These are phyloP conservation scores for Fusarium tjaetaba DNA, from an alignment of 2,329 filamentous ascomycete genomes.

Conservation along the genomic window DNA sequence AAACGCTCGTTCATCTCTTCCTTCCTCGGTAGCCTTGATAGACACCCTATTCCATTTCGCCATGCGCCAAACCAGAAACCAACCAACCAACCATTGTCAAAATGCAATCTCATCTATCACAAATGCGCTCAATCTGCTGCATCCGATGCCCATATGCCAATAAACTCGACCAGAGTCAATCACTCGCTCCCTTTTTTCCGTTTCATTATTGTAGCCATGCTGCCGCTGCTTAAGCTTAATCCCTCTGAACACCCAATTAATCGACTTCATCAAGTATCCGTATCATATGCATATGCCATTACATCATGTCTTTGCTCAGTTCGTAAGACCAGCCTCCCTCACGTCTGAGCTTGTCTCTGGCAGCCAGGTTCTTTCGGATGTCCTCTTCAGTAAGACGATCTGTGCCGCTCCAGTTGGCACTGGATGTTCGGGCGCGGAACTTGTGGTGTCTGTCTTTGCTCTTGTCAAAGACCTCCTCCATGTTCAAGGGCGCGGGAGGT, in stretches of 20 bases:
- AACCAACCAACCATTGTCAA: background rate
- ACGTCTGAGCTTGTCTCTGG: constrained; percentile 79
- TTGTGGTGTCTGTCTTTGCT: constrained; percentile 86
- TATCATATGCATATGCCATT: constrained; percentile 34
- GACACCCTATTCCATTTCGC: constrained; percentile 24
- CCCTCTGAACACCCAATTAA: constrained; percentile 7
- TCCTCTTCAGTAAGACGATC: constrained; percentile 90
- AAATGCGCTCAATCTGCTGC: constrained; percentile 38
- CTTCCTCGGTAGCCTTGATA: background rate
- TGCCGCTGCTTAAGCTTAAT: constrained; percentile 3
- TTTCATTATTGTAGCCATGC: constrained; percentile 13
- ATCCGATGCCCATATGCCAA: constrained; percentile 16
- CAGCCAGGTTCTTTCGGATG: constrained; percentile 80
- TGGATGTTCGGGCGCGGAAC: constrained; percentile 90
- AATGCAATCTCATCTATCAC: constrained; percentile 19
- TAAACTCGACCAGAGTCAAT: constrained; percentile 20
- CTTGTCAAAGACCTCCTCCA: constrained; percentile 96
- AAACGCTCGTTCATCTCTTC: constrained; percentile 2
- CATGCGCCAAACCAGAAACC: constrained; percentile 37
- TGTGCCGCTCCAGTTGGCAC: constrained; percentile 89
- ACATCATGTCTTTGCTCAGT: constrained; percentile 60
- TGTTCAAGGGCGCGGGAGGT: constrained; percentile 84
- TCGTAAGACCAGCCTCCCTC: constrained; percentile 89
- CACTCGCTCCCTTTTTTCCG: constrained; percentile 17
- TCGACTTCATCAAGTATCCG: constrained; percentile 7